Percentiles rank a stretch among this genome's conserved stretches.
phyloP scores from a whole-genome alignment of 2,329 filamentous ascomycete genomes.

The Geoglossum cookeanum region DNA sequence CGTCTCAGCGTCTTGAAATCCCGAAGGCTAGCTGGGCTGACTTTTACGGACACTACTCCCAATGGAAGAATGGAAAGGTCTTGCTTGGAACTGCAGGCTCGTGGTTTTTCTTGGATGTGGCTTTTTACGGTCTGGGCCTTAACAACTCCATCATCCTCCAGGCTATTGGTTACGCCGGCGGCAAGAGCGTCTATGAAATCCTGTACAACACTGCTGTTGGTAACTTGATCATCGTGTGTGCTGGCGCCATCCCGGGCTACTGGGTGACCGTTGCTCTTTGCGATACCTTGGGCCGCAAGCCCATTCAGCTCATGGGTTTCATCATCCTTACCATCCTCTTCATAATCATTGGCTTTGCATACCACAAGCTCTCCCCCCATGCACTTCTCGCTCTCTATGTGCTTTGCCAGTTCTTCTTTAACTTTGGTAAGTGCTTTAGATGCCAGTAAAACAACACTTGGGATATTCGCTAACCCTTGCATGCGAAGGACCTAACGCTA shows the following conservation, averaged over 20 bases:
- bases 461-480: neutral
- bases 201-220: constrained; percentile 59
- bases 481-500: constrained; percentile 23
- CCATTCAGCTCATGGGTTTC: constrained; percentile 46
- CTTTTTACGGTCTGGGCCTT: constrained; percentile 50
- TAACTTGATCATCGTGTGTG: constrained; percentile 60
- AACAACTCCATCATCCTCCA: constrained; percentile 57
- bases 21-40: constrained; percentile 55
- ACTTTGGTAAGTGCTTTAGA: constrained; percentile 21
- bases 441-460: neutral
- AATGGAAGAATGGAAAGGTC: constrained; percentile 52
- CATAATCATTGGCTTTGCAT: constrained; percentile 30
- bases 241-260: constrained; percentile 64
- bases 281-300: constrained; percentile 57
- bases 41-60: constrained; percentile 50
- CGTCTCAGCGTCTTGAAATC: constrained; percentile 35
- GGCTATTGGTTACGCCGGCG: constrained; percentile 51
- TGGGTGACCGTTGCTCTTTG: constrained; percentile 61
- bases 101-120: constrained; percentile 62
- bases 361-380: constrained; percentile 22
- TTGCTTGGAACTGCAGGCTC: constrained; percentile 65
- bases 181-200: constrained; percentile 44
- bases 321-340: constrained; percentile 28
- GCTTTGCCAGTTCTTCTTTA: constrained; percentile 32
- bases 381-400: constrained; percentile 28